Evolutionary conservation across 1,284 basidiomycete species (phyloP).

Genomic region (Puccinia horiana): DNA sequence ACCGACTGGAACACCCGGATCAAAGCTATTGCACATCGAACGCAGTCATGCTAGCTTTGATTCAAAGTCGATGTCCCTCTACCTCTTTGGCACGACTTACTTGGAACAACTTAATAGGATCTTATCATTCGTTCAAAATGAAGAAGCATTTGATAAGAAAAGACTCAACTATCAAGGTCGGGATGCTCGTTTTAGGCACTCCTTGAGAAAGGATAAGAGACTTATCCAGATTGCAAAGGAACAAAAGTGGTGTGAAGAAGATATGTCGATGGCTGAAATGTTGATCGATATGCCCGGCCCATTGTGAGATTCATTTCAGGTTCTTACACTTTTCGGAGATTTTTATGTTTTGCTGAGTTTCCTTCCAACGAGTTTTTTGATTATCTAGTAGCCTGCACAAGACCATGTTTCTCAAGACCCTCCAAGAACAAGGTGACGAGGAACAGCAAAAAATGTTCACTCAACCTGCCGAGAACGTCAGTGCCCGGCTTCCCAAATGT

Average conservation of each 20-base stretch:
- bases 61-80: conserved; percentile 54
- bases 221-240: conserved; percentile 57
- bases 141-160: conserved; percentile 56
- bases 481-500: conserved; percentile 6
- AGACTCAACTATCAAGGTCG: conserved; percentile 55
- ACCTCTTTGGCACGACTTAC: conserved; percentile 55
- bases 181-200: conserved; percentile 55
- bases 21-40: conserved; percentile 55
- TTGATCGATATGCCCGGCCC: conserved; percentile 55
- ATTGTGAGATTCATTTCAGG: conserved; percentile 42
- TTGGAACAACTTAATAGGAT: conserved; percentile 54
- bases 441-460: conserved; percentile 56
- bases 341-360: not conserved
- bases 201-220: conserved; percentile 58
- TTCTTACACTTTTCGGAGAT: not conserved
- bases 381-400: conserved; percentile 53
- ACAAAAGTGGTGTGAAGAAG: conserved; percentile 53
- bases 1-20: conserved; percentile 54
- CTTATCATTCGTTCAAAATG: conserved; percentile 53
- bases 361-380: not conserved
- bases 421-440: conserved; percentile 55
- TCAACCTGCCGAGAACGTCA: conserved; percentile 54
- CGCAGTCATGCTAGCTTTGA: conserved; percentile 56
- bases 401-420: conserved; percentile 57
- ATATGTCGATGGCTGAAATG: conserved; percentile 53